These are phyloP conservation scores for Cutaneotrichosporon mucoides DNA, from an alignment of 1,284 basidiomycete species.

Conservation along the genomic window DNA sequence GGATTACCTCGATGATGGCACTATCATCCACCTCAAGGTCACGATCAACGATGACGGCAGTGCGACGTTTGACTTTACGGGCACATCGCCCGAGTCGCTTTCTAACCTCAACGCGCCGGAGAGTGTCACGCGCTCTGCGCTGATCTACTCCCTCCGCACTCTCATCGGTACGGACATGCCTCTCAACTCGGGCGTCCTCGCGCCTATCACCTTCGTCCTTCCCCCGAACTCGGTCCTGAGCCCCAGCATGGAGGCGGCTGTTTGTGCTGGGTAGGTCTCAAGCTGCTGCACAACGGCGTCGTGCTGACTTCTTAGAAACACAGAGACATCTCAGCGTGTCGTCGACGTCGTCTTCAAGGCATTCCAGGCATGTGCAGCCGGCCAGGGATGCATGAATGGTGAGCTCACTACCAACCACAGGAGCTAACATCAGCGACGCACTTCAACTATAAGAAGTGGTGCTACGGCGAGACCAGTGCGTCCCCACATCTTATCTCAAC, in stretches of 20 bases:
- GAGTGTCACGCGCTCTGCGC: constrained; percentile 82
- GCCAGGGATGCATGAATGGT: constrained; percentile 67
- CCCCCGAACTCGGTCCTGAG: constrained; percentile 73
- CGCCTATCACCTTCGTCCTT: constrained; percentile 61
- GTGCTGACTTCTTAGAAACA: constrained; percentile 52
- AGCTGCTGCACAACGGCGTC: not conserved
- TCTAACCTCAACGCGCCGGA: constrained; percentile 87
- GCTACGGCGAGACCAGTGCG: constrained; percentile 22
- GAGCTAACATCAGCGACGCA: not conserved
- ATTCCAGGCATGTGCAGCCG: constrained; percentile 85
- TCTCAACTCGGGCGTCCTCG: constrained; percentile 87
- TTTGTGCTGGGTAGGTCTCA: constrained; percentile 63
- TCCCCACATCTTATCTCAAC: constrained; percentile 1
- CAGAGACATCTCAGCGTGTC: constrained; percentile 76
- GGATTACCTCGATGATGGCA: constrained; percentile 66
- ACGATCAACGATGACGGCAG: constrained; percentile 71
- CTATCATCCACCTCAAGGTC: constrained; percentile 74
- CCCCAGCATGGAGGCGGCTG: constrained; percentile 79
- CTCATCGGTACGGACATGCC: constrained; percentile 65
- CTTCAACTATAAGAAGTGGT: constrained; percentile 4
- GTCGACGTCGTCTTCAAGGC: constrained; percentile 91
- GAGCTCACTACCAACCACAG: no score
- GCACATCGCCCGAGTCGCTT: constrained; percentile 80
- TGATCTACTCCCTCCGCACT: constrained; percentile 68
- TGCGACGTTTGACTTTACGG: constrained; percentile 83